Evolutionary conservation across 2,329 filamentous ascomycete genomes (phyloP).

Genomic region (Aureobasidium subglaciale): DNA sequence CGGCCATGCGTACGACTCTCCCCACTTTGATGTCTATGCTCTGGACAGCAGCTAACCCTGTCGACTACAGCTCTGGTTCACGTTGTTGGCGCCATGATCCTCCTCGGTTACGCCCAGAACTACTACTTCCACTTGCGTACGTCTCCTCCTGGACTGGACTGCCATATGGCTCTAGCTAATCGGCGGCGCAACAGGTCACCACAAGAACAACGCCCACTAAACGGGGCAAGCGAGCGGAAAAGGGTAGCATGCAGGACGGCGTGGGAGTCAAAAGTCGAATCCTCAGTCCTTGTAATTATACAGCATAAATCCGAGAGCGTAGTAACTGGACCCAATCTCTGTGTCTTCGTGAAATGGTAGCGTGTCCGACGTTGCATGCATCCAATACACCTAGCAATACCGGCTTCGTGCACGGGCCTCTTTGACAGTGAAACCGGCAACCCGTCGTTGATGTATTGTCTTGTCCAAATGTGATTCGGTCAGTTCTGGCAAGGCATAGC

Average conservation of each 20-base stretch:
- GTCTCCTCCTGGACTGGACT: slow-evolving; percentile 33
- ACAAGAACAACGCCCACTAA: slow-evolving; percentile 99
- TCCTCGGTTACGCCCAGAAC: slow-evolving; percentile 89
- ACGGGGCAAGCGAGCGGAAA: not conserved
- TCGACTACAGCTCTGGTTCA: slow-evolving; percentile 70
- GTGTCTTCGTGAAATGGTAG: not conserved
- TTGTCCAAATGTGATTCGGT: not conserved
- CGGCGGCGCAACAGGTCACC: slow-evolving; percentile 62
- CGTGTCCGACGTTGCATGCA: slow-evolving; percentile 3
- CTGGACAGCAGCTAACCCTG: not conserved
- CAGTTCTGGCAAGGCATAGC: not conserved
- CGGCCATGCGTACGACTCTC: slow-evolving; percentile 69
- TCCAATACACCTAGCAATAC: not conserved
- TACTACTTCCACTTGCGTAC: slow-evolving; percentile 99
- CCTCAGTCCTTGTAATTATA: slow-evolving; percentile 14
- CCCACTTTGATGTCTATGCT: not conserved
- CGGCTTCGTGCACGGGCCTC: not conserved
- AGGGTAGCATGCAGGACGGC: slow-evolving; percentile 3
- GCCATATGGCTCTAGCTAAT: slow-evolving; percentile 20
- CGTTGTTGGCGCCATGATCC: slow-evolving; percentile 67
- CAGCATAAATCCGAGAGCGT: slow-evolving; percentile 10
- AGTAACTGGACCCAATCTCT: not conserved
- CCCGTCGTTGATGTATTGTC: not conserved
- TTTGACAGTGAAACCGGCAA: not conserved
- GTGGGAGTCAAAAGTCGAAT: not conserved